Base-by-base conservation (phyloP, 768 basidiomycete species). In the Russula ochroleuca region DNA sequence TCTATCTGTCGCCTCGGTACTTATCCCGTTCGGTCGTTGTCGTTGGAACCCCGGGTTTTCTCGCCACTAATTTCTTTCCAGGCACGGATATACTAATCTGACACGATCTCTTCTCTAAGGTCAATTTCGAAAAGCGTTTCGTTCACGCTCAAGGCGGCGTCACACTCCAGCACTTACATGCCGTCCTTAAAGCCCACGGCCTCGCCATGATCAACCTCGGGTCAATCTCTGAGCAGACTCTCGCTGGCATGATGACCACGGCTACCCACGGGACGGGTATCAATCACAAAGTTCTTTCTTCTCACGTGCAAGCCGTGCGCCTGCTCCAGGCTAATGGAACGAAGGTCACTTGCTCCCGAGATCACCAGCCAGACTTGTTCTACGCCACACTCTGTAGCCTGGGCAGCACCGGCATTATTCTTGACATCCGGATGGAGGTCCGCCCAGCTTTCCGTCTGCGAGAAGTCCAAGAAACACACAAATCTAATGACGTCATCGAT, bases 251-350 rank as follows among this genome's bases (percentile, higher is more conserved):
- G 69, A 80, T 98, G 70, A 87, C 93, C 15, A 99, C 97, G 65
- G 93, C 93, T 9, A 95, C 95, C 0, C 97, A 99, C 78, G 97
- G 95, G 57, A 87, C 92, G 14, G 96, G 97, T 47, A 79, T 89
- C 63, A 71, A 76, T 49, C 95, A 83, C 76, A 84, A 85, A 59
- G 90, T 92, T 66, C 83, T 98, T 67, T 92, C 93, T 13, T 87
- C 86, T 21, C 83, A 88, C 67, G 92, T 94, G 59, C 79, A 83
- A 69, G 84, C 88, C 5, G 76, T 98, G 66, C 83, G 85, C 8
- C 71, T 98, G 53, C 78, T 97, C 40, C 78, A 92, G 15, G 88
- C 95, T 15, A 84, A 89, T 73, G 90, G 92, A 21, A 78, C 83
- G 11, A 77, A 83, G 58, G 84, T 88, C 5, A 77, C 75, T 25